Evolutionary conservation across 208 protist genomes (phyloP).

Genomic region (Crithidia brevicula): DNA sequence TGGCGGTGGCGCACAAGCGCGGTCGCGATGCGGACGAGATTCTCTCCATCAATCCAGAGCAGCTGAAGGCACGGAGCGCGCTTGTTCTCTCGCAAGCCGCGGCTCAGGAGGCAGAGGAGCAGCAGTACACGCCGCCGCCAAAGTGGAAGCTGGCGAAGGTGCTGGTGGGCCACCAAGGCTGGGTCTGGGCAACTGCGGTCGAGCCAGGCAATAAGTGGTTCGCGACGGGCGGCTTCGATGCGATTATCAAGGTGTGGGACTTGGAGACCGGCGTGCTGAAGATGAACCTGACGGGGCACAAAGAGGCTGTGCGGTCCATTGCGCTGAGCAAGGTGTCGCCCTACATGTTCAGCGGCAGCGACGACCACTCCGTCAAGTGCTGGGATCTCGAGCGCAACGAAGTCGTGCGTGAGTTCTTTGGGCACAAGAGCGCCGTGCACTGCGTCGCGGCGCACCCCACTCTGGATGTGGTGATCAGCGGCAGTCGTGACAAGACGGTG

Average conservation of each 20-base stretch:
- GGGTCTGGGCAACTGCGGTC: slow-evolving; percentile 96
- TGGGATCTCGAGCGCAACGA: slow-evolving; percentile 99
- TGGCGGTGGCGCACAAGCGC: slow-evolving; percentile 35
- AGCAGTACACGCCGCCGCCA: slow-evolving; percentile 51
- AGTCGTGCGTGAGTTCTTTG: slow-evolving; percentile 97
- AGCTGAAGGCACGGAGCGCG: slow-evolving; percentile 55
- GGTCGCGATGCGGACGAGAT: slow-evolving; percentile 40
- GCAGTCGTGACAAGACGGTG: slow-evolving; percentile 95
- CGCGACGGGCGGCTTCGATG: slow-evolving; percentile 97
- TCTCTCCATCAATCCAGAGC: slow-evolving; percentile 55
- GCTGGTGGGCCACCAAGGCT: slow-evolving; percentile 93
- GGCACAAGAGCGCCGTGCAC: slow-evolving; percentile 96
- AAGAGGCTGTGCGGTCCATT: slow-evolving; percentile 89
- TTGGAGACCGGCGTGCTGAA: slow-evolving; percentile 96
- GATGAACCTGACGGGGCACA: slow-evolving; percentile 99
- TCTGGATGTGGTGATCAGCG: slow-evolving; percentile 98
- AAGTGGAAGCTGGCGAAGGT: slow-evolving; percentile 97
- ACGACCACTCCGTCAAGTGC: slow-evolving; percentile 99
- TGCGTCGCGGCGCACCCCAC: slow-evolving; percentile 95
- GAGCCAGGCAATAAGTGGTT: slow-evolving; percentile 99
- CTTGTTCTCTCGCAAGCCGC: slow-evolving; percentile 42
- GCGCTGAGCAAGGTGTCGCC: slow-evolving; percentile 93
- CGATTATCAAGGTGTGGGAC: slow-evolving; percentile 99
- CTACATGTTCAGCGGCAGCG: slow-evolving; percentile 99
- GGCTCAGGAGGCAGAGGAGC: slow-evolving; percentile 12